Base-by-base conservation (phyloP, 2,329 filamentous ascomycete genomes). In the Coniochaeta ligniaria region DNA sequence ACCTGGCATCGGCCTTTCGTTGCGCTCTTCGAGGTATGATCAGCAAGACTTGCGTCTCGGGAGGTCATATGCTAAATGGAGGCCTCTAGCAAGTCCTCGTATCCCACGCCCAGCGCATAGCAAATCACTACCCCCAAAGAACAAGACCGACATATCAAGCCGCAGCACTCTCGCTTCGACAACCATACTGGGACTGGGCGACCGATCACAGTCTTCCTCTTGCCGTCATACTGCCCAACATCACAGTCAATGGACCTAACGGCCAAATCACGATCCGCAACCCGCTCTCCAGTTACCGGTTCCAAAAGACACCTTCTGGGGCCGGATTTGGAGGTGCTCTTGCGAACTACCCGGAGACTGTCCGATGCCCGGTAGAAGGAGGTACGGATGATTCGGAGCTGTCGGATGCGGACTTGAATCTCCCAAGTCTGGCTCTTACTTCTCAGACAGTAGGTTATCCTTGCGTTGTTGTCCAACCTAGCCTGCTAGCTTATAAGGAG, bases 1-100 rank as follows among this genome's bases (percentile, higher is more conserved):
- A 70, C 78, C 20, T 86, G 82, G 83, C 83, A 87, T 68, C 79
- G 83, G 6, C 78, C 82, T 3, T 85, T 81, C 61, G 66, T 84
- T 47, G 72, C 78, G 8, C 73, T 85, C 6, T 84, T 75, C 60
- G 83, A 86, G 75, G 80, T 82, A 70, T 12, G 70, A n/a, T 16
- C 20, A 41, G 33, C 60, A 26, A 52, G 28, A 28, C 52, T 56
- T 26, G 14, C 28, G 8, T 3, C 9, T 31, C 50, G 14, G 50
- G 24, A 35, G 22, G 50, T 24, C n/a, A 33, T 26, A 8, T 12
- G 20, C 54, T 57, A 16, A 38, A 41, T 41, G 61, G 60, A 26
- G 16, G 24, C 17, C 11, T 28, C n/a, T 61, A 83, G 81, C 83
- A 86, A 80, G 67, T 74, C 16, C 72, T 86, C 6, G 78, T 80